Evolutionary conservation across 352 stramenopile genomes (phyloP).

Genomic region (Phytophthora sp.): DNA sequence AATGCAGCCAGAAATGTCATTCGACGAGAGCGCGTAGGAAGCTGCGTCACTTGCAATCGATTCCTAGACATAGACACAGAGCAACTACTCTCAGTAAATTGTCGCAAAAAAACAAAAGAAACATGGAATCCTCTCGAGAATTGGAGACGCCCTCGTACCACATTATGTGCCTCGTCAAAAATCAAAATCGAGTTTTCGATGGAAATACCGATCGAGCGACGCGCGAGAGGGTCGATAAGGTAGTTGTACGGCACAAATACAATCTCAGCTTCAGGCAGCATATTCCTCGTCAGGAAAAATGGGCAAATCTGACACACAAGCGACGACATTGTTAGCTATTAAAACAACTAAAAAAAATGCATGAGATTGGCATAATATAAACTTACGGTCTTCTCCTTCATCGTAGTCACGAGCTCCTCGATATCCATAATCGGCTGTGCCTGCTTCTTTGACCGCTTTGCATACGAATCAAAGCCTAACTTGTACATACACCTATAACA

Average conservation of each 20-base stretch:
- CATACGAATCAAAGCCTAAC: conserved; percentile 72
- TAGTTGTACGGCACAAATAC: conserved; percentile 99
- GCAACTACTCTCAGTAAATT: conserved; percentile 1
- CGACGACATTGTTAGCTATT: too few relatives aligned
- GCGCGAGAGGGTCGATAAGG: conserved; percentile 94
- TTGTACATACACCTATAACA: conserved; percentile 75
- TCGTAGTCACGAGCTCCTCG: conserved; percentile 95
- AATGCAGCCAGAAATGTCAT: conserved; percentile 94
- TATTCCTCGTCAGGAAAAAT: conserved; percentile 96
- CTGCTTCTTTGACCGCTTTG: conserved; percentile 53
- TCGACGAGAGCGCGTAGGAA: conserved; percentile 96
- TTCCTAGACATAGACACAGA: conserved; percentile 48
- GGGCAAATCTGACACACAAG: conserved; percentile 90
- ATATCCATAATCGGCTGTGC: conserved; percentile 96
- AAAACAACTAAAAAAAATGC: conserved; percentile 28
- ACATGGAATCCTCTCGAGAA: too few relatives aligned
- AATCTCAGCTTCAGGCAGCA: conserved; percentile 94
- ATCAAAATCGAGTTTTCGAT: conserved; percentile 98
- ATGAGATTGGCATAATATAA: too few relatives aligned
- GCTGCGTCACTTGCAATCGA: conserved; percentile 93
- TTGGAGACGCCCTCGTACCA: conserved; percentile 69
- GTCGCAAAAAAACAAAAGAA: too few relatives aligned
- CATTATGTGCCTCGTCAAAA: conserved; percentile 99
- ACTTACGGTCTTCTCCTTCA: conserved; percentile 79
- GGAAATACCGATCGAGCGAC: conserved; percentile 93